Percentiles rank a stretch among this genome's conserved stretches.
Evolutionary conservation across 179 eudicot species (phyloP).

Genomic region (Spinacia oleracea): DNA sequence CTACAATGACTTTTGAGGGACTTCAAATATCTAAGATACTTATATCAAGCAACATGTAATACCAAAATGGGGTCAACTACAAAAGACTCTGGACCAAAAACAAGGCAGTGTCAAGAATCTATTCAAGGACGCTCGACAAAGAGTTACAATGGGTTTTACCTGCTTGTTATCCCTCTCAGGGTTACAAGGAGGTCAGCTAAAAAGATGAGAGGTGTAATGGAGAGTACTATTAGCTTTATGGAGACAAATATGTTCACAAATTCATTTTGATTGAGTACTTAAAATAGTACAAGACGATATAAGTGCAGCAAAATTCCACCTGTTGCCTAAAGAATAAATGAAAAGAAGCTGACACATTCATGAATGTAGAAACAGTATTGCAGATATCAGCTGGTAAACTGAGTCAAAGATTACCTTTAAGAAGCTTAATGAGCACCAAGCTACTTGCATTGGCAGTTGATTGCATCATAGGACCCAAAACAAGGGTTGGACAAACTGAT

Average conservation of each 20-base stretch:
- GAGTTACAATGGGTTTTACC: background rate
- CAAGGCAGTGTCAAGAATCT: background rate
- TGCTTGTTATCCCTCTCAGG: background rate
- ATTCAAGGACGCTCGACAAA: background rate
- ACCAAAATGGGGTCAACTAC: background rate
- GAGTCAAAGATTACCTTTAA: constrained; percentile 55
- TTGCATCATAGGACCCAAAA: constrained; percentile 77
- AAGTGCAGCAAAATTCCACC: background rate
- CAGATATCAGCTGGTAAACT: background rate
- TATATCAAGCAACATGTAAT: background rate
- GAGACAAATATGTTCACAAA: background rate
- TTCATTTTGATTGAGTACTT: background rate
- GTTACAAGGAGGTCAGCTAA: background rate
- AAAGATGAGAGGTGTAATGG: background rate
- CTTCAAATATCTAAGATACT: background rate
- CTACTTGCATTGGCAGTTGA: constrained; percentile 65
- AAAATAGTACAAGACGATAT: background rate
- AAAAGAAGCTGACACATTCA: background rate
- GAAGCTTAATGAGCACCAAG: constrained; percentile 57
- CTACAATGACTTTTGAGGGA: background rate
- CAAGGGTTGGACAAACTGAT: constrained; percentile 63
- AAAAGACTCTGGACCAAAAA: background rate
- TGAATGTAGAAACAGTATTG: background rate
- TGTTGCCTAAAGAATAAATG: background rate
- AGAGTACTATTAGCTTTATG: background rate